Evolutionary conservation across 2,329 filamentous ascomycete species (phyloP).

Genomic region (Scytalidium sp.): DNA sequence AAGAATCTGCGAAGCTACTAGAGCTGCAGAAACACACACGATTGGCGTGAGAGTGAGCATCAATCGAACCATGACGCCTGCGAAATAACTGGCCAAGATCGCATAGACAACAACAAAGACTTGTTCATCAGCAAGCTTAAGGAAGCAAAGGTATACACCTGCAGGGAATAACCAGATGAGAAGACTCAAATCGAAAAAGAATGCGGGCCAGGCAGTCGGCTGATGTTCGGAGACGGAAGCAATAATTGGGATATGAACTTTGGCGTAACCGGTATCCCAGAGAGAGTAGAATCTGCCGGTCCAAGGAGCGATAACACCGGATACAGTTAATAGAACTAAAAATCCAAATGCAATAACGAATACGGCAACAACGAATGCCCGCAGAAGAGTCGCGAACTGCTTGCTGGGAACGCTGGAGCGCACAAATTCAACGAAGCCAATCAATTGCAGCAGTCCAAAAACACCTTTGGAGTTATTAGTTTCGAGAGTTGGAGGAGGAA

Average conservation of each 20-base stretch:
- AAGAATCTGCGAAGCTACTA: constrained; percentile 82
- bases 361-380: constrained; percentile 68
- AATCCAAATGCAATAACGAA: constrained; percentile 71
- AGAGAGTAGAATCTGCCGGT: constrained; percentile 98
- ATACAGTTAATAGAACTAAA: constrained; percentile 82
- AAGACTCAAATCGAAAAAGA: constrained; percentile 98
- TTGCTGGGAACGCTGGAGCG: constrained; percentile 84
- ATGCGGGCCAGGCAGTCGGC: constrained; percentile 96
- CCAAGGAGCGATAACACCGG: constrained; percentile 95
- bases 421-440: constrained; percentile 89
- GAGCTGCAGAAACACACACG: constrained; percentile 89
- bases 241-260: constrained; percentile 99
- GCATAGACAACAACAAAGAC: constrained; percentile 97
- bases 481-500: neutral
- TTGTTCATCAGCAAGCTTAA: constrained; percentile 89
- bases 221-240: constrained; percentile 99
- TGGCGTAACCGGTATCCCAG: constrained; percentile 98
- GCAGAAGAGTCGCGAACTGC: constrained; percentile 90
- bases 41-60: constrained; percentile 97
- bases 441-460: constrained; percentile 91
- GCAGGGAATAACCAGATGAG: constrained; percentile 99
- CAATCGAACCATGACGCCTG: constrained; percentile 97
- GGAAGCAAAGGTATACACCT: constrained; percentile 97
- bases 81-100: constrained; percentile 96
- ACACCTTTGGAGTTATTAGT: constrained; percentile 57